Evolutionary conservation across 768 basidiomycete species (phyloP), one percentile per base, ranked within the genome.

Genomic region (Russula griseocarnosa): DNA sequence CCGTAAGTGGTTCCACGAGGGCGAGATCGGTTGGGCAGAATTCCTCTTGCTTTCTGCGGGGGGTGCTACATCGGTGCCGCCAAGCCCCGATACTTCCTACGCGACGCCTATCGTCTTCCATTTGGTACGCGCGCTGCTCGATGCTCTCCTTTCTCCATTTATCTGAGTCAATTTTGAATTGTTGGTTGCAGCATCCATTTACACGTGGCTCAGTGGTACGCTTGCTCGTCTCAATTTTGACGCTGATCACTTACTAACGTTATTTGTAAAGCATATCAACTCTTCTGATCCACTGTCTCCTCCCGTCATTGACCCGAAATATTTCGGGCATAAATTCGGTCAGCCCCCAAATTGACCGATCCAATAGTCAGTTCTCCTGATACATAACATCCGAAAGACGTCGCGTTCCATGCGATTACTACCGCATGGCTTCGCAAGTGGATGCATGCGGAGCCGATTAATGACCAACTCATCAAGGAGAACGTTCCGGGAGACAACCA

Each of bases 241-340:
- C 3, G 22, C 20, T 8, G 22, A 11, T 32, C 10, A 18, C 14
- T 42, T 42, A 3, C 49, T 62, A 34, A 47, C 16, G 20, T 24
- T 38, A 11, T 11, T 30, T 30, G 22, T 28, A 8, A 8, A 71
- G 70, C 69, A 71, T 54, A 73, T 78, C 67, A 74, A 70, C 54
- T 72, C 76, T 7, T 70, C 73, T 3, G 69, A 70, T 62, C 69
- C 76, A 11, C 74, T 75, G 70, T 68, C 68, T 4, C 54, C 71
- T 54, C 79, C 80, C 1, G 54, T 69, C 8, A 79, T 82, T 67
- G 76, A 82, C 67, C 78, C 80, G 5, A 75, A 76, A 57, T 81
- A 80, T 74, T 74, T 75, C 26, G 63, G 61, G 11, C 16, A 53
- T 34, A 38, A 51, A 42, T 70, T 65, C 44, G 69, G 67, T 67